Evolutionary conservation across 1,284 basidiomycete species (phyloP).

Genomic region (Cutaneotrichosporon mucoides): DNA sequence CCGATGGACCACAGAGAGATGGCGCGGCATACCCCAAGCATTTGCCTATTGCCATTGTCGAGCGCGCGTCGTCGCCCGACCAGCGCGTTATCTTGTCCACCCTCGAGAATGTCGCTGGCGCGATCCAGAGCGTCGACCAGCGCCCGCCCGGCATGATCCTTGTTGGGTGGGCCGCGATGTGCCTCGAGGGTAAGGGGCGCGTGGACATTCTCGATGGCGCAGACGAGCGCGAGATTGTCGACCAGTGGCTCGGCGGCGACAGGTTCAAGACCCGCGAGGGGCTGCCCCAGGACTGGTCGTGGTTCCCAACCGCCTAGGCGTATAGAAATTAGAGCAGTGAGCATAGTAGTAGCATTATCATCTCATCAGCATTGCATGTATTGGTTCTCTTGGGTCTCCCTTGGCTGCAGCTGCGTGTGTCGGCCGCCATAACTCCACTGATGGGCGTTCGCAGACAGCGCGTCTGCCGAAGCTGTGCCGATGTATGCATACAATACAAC

Average conservation of each 20-base stretch:
- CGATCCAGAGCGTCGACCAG: constrained; percentile 76
- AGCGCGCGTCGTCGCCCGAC: constrained; percentile 86
- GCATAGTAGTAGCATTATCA: neutral
- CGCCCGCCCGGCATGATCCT: constrained; percentile 94
- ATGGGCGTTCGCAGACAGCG: neutral
- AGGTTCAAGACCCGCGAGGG: constrained; percentile 42
- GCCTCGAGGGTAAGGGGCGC: constrained; percentile 54
- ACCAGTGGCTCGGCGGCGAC: constrained; percentile 38
- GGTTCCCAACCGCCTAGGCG: constrained; percentile 5
- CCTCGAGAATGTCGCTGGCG: constrained; percentile 64
- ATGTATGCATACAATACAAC: constrained; percentile 2
- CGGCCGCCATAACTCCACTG: too few species aligned
- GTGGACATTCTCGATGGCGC: constrained; percentile 53
- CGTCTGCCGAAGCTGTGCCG: too few species aligned
- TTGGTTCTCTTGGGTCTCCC: neutral
- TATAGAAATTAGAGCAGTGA: neutral
- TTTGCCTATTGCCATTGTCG: constrained; percentile 85
- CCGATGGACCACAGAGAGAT: constrained; percentile 31
- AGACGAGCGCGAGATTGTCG: constrained; percentile 37
- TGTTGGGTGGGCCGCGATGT: constrained; percentile 75
- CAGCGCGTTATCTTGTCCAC: constrained; percentile 82
- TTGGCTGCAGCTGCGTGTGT: too few species aligned
- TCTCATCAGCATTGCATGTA: neutral
- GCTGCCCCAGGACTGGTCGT: constrained; percentile 19
- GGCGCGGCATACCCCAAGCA: constrained; percentile 68